Evolutionary conservation across 2,329 filamentous ascomycete genomes (phyloP).

Genomic region (Pestalotiopsis sp.): DNA sequence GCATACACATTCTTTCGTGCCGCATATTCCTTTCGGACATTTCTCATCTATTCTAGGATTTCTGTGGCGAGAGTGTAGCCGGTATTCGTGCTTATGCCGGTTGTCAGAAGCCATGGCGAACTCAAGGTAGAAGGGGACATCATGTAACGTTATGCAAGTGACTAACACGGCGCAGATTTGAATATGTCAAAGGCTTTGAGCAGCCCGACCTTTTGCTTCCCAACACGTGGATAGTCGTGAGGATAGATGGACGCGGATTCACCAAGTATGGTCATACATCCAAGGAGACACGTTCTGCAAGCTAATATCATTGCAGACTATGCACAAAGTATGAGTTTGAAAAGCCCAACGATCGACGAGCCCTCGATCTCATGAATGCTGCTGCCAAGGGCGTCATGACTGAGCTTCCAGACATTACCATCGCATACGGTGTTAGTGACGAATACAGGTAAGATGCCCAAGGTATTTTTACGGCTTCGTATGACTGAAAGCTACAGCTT

Average conservation of each 20-base stretch:
- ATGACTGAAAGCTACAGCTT: slow-evolving; percentile 58
- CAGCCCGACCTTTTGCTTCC: slow-evolving; percentile 77
- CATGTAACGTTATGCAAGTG: slow-evolving; percentile 1
- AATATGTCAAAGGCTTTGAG: slow-evolving; percentile 93
- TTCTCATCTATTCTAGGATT: not conserved
- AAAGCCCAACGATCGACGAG: slow-evolving; percentile 90
- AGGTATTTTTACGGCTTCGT: no score
- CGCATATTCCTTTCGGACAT: not conserved
- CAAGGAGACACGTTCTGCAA: not conserved
- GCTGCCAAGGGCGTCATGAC: slow-evolving; percentile 84
- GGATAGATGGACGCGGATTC: slow-evolving; percentile 92
- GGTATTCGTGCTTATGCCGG: not conserved
- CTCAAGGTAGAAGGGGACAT: slow-evolving; percentile 46
- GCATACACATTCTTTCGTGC: not conserved
- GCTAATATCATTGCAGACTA: slow-evolving; percentile 9
- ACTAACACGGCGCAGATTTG: slow-evolving; percentile 64
- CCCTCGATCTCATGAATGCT: slow-evolving; percentile 91
- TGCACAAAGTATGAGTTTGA: slow-evolving; percentile 81
- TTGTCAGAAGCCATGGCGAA: slow-evolving; percentile 48
- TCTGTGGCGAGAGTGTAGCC: not conserved
- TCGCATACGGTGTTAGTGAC: slow-evolving; percentile 93
- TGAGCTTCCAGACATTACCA: slow-evolving; percentile 80
- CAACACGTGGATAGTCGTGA: slow-evolving; percentile 94
- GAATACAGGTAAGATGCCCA: slow-evolving; percentile 70
- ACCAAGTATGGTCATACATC: slow-evolving; percentile 67